phyloP scores from a whole-genome alignment of 805 yeast species.

The Metschnikowia santaceciliae region DNA sequence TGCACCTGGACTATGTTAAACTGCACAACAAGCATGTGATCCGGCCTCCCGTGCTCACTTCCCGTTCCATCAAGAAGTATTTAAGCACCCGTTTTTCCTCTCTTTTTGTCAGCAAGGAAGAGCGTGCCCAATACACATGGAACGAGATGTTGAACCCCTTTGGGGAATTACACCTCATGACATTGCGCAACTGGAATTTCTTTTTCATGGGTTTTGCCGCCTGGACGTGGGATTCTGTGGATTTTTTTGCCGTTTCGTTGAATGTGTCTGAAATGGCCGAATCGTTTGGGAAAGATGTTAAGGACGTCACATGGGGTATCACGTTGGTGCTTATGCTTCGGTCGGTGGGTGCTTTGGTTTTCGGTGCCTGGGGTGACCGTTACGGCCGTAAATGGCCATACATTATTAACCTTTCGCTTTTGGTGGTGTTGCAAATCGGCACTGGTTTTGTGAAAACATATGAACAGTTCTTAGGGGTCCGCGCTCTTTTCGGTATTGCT shows the following conservation, averaged over 20 bases:
- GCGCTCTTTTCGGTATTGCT: constrained; percentile 61
- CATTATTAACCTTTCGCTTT: constrained; percentile 40
- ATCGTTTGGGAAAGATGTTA: constrained; percentile 42
- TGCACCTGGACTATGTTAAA: constrained; percentile 11
- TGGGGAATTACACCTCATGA: constrained; percentile 12
- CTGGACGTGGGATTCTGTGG: constrained; percentile 68
- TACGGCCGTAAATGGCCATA: constrained; percentile 62
- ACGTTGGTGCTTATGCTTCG: constrained; percentile 66
- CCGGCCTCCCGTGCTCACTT: constrained; percentile 29
- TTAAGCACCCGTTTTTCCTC: constrained; percentile 46
- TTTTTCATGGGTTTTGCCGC: constrained; percentile 50
- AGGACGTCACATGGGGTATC: constrained; percentile 64
- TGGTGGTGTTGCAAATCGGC: constrained; percentile 56
- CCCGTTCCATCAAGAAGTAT: constrained; percentile 32
- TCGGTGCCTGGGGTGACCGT: constrained; percentile 57
- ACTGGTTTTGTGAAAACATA: constrained; percentile 58
- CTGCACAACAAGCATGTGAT: constrained; percentile 17
- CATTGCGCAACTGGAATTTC: constrained; percentile 45
- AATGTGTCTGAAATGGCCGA: constrained; percentile 47
- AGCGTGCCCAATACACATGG: constrained; percentile 31
- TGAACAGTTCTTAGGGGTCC: constrained; percentile 54
- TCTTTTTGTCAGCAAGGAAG: constrained; percentile 45
- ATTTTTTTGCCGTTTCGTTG: constrained; percentile 55
- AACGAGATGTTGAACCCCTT: constrained; percentile 56
- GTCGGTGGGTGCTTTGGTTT: constrained; percentile 61